These are phyloP conservation scores for Mycena vitilis DNA, from an alignment of 768 basidiomycete species.

Conservation along the genomic window DNA sequence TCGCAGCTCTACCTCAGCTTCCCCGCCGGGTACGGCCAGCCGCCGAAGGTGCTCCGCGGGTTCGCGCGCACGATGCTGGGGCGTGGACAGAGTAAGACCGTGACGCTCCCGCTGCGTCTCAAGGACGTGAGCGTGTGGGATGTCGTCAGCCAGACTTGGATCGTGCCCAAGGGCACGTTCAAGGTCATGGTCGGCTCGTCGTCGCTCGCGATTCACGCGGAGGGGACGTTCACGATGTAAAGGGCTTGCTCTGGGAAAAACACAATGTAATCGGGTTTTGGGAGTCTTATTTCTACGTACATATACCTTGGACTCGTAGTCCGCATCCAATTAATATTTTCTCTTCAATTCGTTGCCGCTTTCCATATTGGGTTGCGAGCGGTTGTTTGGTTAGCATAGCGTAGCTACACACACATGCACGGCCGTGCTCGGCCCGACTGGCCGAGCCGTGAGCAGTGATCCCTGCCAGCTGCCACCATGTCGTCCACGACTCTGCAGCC, in stretches of 20 bases:
- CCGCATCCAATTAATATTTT: too few species aligned
- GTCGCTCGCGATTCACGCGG: constrained; percentile 38
- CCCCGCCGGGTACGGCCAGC: constrained; percentile 43
- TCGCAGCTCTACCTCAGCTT: constrained; percentile 45
- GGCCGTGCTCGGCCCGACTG: too few species aligned
- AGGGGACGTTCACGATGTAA: constrained; percentile 24
- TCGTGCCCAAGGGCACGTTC: constrained; percentile 46
- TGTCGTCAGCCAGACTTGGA: constrained; percentile 45
- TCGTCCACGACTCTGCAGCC: not conserved
- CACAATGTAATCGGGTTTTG: too few species aligned
- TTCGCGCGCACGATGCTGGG: constrained; percentile 43
- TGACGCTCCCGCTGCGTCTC: constrained; percentile 18
- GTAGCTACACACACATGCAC: too few species aligned
- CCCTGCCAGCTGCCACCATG: too few species aligned
- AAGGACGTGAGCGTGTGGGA: constrained; percentile 35
- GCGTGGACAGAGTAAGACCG: constrained; percentile 28
- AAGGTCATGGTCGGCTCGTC: constrained; percentile 45
- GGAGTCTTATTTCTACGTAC: too few species aligned
- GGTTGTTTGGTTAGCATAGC: too few species aligned
- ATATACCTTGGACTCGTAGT: too few species aligned
- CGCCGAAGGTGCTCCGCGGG: constrained; percentile 48
- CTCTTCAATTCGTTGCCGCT: too few species aligned
- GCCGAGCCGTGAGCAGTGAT: too few species aligned
- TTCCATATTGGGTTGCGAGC: too few species aligned
- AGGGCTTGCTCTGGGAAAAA: too few species aligned